Conservation (phyloP, 2,329 filamentous ascomycete genomes). For the Ophiostoma sp. region DNA sequence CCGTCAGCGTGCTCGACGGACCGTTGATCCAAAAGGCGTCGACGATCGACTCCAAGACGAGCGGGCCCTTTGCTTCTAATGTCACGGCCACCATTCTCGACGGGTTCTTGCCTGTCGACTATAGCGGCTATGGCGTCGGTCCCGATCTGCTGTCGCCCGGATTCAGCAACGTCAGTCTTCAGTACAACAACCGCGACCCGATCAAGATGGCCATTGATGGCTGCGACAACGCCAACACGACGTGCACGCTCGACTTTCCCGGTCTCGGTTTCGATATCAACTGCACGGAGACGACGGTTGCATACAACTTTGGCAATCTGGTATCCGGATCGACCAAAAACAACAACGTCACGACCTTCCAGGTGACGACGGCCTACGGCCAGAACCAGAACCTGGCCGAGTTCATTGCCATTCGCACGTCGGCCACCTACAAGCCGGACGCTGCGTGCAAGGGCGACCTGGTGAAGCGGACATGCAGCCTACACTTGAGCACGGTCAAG, state of each 20-base stretch:
- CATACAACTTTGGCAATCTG: constrained; percentile 15
- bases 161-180: constrained; percentile 13
- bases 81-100: neutral
- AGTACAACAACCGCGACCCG: constrained; percentile 8
- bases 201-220: neutral
- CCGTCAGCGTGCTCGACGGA: constrained; percentile 13
- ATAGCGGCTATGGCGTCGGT: neutral
- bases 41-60: neutral
- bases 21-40: constrained; percentile 22
- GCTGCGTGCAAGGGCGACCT: neutral
- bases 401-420: neutral
- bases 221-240: constrained; percentile 4
- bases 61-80: neutral
- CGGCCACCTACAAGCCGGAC: constrained; percentile 13
- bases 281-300: neutral
- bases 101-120: constrained; percentile 15
- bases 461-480: neutral
- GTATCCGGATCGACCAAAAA: neutral
- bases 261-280: constrained; percentile 15
- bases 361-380: neutral
- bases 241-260: constrained; percentile 9
- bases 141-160: constrained; percentile 1
- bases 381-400: neutral
- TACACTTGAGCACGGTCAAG: neutral
- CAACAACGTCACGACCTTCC: constrained; percentile 9